These are phyloP conservation scores for Loxodes magnus DNA, from an alignment of 73 alveolate genomes.

Conservation along the genomic window DNA sequence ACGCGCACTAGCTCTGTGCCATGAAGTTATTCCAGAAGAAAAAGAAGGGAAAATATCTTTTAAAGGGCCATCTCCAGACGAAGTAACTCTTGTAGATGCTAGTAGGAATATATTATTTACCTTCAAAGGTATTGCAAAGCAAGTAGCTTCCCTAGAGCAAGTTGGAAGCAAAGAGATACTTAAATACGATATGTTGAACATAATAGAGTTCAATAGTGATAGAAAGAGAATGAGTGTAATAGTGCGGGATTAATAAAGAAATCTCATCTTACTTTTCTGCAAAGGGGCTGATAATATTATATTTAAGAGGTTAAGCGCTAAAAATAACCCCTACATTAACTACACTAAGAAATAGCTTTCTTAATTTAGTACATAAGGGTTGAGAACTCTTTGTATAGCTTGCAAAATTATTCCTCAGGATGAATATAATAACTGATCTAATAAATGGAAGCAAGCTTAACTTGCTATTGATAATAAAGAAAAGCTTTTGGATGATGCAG, in stretches of 20 bases:
- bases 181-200: conserved; percentile 55
- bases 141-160: neutral
- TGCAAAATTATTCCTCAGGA: conserved; percentile 56
- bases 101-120: neutral
- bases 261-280: conserved; percentile 16
- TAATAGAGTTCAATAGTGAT: conserved; percentile 78
- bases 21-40: conserved; percentile 32
- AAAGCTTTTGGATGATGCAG: conserved; percentile 12
- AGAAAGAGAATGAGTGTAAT: conserved; percentile 94
- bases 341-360: neutral
- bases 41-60: conserved; percentile 9
- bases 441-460: conserved; percentile 16
- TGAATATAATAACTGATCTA: conserved; percentile 45
- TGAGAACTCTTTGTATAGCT: conserved; percentile 24
- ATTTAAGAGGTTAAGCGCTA: conserved; percentile 18
- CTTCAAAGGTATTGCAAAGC: neutral
- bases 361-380: conserved; percentile 4
- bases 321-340: neutral
- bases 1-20: conserved; percentile 41
- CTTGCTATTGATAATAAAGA: conserved; percentile 5
- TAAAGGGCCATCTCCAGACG: conserved; percentile 10
- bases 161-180: conserved; percentile 8
- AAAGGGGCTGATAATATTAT: conserved; percentile 69
- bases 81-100: conserved; percentile 1
- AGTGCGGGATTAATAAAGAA: conserved; percentile 19